Evolutionary conservation across 2,329 filamentous ascomycete genomes (phyloP), one percentile per base, ranked within the genome.

Genomic region (Sordariomycetes sp.): DNA sequence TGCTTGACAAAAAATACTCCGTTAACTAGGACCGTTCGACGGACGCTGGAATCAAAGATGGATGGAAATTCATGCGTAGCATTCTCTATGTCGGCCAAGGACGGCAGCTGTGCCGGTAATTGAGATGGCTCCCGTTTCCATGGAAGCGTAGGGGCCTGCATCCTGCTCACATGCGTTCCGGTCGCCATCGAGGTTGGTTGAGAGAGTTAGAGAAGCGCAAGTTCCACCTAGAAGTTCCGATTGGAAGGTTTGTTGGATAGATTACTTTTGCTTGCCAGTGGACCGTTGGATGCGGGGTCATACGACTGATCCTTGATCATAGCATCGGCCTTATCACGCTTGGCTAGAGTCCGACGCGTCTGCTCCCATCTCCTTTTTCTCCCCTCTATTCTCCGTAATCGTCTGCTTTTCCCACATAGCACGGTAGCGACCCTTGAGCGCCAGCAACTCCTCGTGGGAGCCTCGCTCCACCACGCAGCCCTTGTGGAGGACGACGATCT

Each of bases 331-430:
- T n/a, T n/a, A n/a, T n/a, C n/a, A n/a, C n/a, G n/a, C n/a, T n/a
- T n/a, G n/a, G n/a, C n/a, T n/a, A n/a, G n/a, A n/a, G n/a, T n/a
- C n/a, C n/a, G n/a, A n/a, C n/a, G n/a, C n/a, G n/a, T n/a, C n/a
- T n/a, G n/a, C 21, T 24, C n/a, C 21, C 8, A 8, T 24, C 8
- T 9, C n/a, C 33, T 51, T 49, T 34, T 45, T 46, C 37, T 42
- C 42, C 35, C 50, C 46, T 16, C 50, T 53, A 42, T 61, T 64
- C 34, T 64, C 59, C 8, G 51, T 54, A 1, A 55, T 61, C 4
- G 58, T 63, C 42, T 72, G 68, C 39, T 68, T 68, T 43, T 62
- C 55, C 71, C 72, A 75, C 46, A 76, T 62, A 19, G 64, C 59
- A 32, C 61, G 53, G 39, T 75, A 76, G 25, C 61, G 56, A 0